phyloP scores from a whole-genome alignment of 352 stramenopile species.

The Globisporangium nodosum region DNA sequence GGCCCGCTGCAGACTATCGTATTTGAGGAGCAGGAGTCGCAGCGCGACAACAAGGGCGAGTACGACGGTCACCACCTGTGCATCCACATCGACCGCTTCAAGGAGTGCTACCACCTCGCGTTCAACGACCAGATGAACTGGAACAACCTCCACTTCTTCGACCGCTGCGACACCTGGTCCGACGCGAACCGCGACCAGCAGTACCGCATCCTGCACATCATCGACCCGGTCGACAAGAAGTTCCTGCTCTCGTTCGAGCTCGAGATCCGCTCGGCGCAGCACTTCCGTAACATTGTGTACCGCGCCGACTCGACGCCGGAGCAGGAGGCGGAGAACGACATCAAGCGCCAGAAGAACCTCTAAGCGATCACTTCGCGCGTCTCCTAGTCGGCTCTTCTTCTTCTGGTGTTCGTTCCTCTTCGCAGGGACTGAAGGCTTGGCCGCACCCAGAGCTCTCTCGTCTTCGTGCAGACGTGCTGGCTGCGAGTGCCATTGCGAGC shows the following conservation, averaged over 20 bases:
- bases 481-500: not conserved
- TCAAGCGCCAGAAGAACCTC: constrained; percentile 54
- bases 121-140: constrained; percentile 56
- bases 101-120: constrained; percentile 55
- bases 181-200: constrained; percentile 64
- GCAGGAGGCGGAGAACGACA: constrained; percentile 45
- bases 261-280: constrained; percentile 62
- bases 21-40: constrained; percentile 53
- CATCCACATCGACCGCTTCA: constrained; percentile 68
- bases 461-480: not conserved
- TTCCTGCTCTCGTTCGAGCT: constrained; percentile 66
- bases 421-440: not conserved
- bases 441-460: not conserved
- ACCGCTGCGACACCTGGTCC: constrained; percentile 61
- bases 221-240: constrained; percentile 56
- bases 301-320: constrained; percentile 44
- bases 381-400: not conserved
- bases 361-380: constrained; percentile 9
- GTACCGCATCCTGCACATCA: constrained; percentile 63
- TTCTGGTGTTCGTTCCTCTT: not conserved
- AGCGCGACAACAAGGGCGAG: constrained; percentile 47
- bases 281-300: constrained; percentile 67
- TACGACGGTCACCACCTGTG: constrained; percentile 76
- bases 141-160: constrained; percentile 72
- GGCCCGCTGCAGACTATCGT: constrained; percentile 55